Evolutionary conservation across 257 asterid species (phyloP).

Genomic region (Solanum acaule): DNA sequence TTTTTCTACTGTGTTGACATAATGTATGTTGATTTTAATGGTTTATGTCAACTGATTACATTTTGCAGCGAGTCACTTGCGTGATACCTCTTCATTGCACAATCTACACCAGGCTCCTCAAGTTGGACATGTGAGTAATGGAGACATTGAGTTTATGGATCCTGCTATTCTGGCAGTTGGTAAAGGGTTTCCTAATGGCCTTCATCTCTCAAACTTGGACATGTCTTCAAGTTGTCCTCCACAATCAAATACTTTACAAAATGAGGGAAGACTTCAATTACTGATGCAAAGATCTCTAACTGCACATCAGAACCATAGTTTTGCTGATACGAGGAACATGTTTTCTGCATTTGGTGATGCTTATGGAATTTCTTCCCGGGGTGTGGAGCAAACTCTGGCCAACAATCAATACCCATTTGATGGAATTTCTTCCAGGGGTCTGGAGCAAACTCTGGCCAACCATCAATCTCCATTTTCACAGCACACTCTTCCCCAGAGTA

Average conservation of each 20-base stretch:
- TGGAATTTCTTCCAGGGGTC: neutral
- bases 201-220: conserved; percentile 44
- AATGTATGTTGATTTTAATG: neutral
- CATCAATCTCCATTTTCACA: conserved; percentile 55
- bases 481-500: conserved; percentile 44
- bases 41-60: neutral
- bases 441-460: conserved; percentile 53
- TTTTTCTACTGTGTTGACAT: neutral
- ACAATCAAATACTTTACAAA: conserved; percentile 40
- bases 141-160: conserved; percentile 85
- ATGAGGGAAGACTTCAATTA: conserved; percentile 57
- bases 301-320: conserved; percentile 62
- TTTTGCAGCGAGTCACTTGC: conserved; percentile 54
- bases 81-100: conserved; percentile 37
- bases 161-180: conserved; percentile 99
- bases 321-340: conserved; percentile 26
- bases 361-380: conserved; percentile 56
- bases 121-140: conserved; percentile 30
- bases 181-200: conserved; percentile 61
- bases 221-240: conserved; percentile 45
- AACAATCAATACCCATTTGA: conserved; percentile 28
- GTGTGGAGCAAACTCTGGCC: conserved; percentile 45
- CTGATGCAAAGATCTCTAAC: conserved; percentile 56
- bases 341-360: conserved; percentile 41
- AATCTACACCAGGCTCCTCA: conserved; percentile 53